Conservation (phyloP, 2,329 filamentous ascomycete species). For the Fusarium oligoseptatum region DNA sequence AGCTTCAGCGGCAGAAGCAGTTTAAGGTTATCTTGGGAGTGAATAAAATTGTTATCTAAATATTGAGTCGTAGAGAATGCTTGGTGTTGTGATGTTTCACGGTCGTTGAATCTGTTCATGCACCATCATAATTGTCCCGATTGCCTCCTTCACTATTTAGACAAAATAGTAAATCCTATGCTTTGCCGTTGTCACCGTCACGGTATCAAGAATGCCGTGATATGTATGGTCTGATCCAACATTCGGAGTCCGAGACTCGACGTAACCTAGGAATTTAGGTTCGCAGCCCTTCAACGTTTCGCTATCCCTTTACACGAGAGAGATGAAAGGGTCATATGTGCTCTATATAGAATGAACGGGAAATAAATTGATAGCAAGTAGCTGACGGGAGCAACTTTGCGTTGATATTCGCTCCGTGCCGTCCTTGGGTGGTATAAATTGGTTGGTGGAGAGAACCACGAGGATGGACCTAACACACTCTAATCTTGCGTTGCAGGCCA, state of each 20-base stretch:
- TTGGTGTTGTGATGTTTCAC: background rate
- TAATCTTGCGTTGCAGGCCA: too few relatives aligned
- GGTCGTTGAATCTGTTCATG: background rate
- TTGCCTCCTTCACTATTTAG: background rate
- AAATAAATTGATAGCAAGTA: background rate
- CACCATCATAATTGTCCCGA: background rate
- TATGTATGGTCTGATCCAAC: background rate
- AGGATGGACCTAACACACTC: background rate
- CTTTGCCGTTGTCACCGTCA: too few relatives aligned
- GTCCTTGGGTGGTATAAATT: too few relatives aligned
- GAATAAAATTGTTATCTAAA: slow-evolving; percentile 24
- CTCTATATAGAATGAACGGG: background rate
- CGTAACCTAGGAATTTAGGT: background rate
- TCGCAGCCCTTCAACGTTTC: background rate
- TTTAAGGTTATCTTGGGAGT: slow-evolving; percentile 21
- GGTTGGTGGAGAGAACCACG: background rate
- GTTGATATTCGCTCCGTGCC: too few relatives aligned
- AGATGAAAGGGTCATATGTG: background rate
- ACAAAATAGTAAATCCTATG: background rate
- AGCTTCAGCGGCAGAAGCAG: slow-evolving; percentile 9
- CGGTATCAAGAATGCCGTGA: background rate
- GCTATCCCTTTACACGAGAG: background rate
- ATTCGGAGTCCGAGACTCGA: background rate
- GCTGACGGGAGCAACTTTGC: background rate
- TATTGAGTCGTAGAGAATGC: background rate